Evolutionary conservation across 345 rosid genomes (phyloP), one percentile per base, ranked within the genome.

Genomic region (Chamaenerion angustifolium): DNA sequence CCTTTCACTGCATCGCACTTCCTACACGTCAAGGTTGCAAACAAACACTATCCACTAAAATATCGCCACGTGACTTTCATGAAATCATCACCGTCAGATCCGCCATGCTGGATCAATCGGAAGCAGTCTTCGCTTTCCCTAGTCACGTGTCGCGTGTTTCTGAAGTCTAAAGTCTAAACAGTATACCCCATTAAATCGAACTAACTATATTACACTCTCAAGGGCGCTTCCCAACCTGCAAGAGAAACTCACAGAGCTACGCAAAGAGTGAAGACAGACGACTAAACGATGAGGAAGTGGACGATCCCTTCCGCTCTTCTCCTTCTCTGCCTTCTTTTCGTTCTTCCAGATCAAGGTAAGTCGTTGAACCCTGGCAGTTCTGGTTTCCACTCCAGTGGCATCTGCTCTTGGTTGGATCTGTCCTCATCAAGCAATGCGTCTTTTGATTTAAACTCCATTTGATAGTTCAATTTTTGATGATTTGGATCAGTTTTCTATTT

Each of bases 321-420:
- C 70, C 78, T 87, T 16, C 56, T 87, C 43, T 82, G 79, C 42
- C 67, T 92, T 35, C 63, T 87, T 40, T 75, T 65, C 63, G 74
- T 80, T 46, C 68, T 84, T 46, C 79, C 98, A 46, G 90, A 87
- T 84, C 93, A 87, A 76, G 95, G 98, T 84, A 61, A 56, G 8
- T 16, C n/a, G 37, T 31, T 31, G 37, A 31, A 7, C 10, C 16
- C 35, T 12, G 21, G 21, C 16, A 15, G 42, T 5, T 10, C 10
- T 18, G 12, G 8, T 19, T 16, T 31, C 3, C 12, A 18, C 46
- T 42, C n/a, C 35, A 23, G 3, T 7, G 8, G 42, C 16, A 35
- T 12, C 40, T 16, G 18, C 12, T 54, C 57, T 43, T 44, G 27
- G 7, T 31, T 31, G 37, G 37, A 31, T 31, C 37, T 31, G 37